These are phyloP conservation scores for Pseudopyrenochaeta lycopersici DNA, from an alignment of 2,329 filamentous ascomycete species.

Conservation along the genomic window DNA sequence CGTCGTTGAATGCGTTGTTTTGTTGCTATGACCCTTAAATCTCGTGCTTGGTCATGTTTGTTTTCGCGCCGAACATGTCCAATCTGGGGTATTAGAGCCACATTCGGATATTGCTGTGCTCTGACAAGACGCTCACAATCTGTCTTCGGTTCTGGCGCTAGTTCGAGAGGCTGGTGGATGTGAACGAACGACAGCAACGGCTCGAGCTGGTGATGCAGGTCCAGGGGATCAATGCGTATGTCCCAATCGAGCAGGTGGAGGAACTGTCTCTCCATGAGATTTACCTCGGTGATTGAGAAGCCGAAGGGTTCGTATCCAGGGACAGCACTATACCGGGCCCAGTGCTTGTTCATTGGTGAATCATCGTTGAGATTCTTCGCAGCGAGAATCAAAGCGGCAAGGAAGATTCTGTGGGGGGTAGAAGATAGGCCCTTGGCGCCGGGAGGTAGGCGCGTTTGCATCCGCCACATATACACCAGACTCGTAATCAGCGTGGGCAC, in stretches of 20 bases:
- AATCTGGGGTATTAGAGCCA: neutral
- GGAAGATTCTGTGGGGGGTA: conserved; percentile 96
- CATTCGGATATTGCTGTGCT: neutral
- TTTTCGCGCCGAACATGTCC: neutral
- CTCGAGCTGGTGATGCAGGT: conserved; percentile 1
- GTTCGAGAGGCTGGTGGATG: neutral
- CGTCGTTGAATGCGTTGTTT: neutral
- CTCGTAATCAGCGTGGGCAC: conserved; percentile 96
- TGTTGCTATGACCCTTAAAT: neutral
- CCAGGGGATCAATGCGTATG: conserved; percentile 74
- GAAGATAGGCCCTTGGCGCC: conserved; percentile 95
- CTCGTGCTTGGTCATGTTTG: neutral
- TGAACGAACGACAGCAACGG: neutral
- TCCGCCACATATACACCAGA: conserved; percentile 86
- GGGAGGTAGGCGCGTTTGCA: conserved; percentile 84
- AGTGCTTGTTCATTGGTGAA: conserved; percentile 99
- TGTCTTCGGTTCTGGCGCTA: neutral
- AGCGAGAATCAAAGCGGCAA: conserved; percentile 81
- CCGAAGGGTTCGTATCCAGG: conserved; percentile 77
- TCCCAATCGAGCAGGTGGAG: conserved; percentile 95
- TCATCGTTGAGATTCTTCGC: conserved; percentile 99
- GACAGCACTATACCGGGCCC: conserved; percentile 89
- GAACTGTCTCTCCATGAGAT: conserved; percentile 98
- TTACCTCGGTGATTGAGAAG: conserved; percentile 93
- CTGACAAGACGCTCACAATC: neutral